Conservation (phyloP, 306 rosid species). For the Mucuna pruriens region DNA sequence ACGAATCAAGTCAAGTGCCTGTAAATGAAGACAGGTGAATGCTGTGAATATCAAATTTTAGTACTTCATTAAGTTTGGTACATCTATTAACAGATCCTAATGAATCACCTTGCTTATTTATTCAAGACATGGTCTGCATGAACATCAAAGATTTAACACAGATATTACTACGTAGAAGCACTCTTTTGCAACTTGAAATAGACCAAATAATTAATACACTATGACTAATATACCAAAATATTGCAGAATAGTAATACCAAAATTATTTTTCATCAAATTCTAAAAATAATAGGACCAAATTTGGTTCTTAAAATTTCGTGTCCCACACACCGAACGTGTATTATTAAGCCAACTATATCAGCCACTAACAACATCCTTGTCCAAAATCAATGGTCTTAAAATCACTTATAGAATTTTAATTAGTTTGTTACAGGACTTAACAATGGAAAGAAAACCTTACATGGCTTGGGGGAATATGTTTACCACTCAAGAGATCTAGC, state of each 20-base stretch:
- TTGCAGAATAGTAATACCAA: background rate
- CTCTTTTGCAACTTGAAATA: background rate
- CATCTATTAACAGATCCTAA: background rate
- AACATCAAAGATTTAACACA: background rate
- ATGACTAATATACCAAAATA: background rate
- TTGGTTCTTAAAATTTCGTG: background rate
- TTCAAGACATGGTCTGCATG: background rate
- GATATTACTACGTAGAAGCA: background rate
- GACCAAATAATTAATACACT: background rate
- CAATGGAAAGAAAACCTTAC: conserved; percentile 53
- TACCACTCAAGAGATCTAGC: conserved; percentile 96
- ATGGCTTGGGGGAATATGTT: conserved; percentile 93
- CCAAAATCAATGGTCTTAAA: background rate
- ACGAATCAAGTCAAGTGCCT: conserved; percentile 97
- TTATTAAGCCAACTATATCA: conserved; percentile 18
- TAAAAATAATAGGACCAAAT: background rate
- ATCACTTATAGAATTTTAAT: background rate
- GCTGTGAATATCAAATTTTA: background rate
- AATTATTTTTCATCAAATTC: background rate
- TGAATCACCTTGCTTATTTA: background rate
- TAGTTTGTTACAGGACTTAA: background rate
- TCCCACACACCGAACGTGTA: background rate
- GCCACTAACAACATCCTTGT: background rate
- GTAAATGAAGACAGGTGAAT: conserved; percentile 18
- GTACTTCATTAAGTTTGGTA: background rate